Evolutionary conservation across 305 asterid species (phyloP), one percentile per base, ranked within the genome.

Genomic region (Fraxinus baroniana): DNA sequence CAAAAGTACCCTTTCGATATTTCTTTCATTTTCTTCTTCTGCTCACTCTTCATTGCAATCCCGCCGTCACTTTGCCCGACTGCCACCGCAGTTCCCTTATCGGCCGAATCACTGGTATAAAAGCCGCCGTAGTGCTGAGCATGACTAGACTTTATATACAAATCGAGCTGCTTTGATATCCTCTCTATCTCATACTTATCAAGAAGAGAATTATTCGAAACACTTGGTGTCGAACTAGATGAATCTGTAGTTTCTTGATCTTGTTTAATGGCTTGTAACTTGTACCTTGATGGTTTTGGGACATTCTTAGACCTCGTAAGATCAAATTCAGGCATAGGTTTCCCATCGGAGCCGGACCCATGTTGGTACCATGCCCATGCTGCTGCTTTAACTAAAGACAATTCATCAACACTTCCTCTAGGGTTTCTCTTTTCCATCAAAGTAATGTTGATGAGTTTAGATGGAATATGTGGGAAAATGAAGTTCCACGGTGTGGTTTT

Each of bases 171-270:
- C 79, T 18, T 84, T 5, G 95, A 91, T 18, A 94, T 94, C 86
- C 92, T 90, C 74, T 91, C 89, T 4, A 93, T 85, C 87, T 94
- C 98, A 22, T 87, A 94, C 8, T 76, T 85, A 82, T 93, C 97
- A 26, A 93, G 83, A 68, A 93, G 97, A 33, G 92, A 84, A 52
- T 36, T 75, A 15, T 33, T 83, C 4, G 37, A 60, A 12, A 15
- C 41, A 15, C 81, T 22, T 20, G 80, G 18, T 15, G 17, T 15
- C 8, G 74, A 7, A 7, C 68, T 10, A 12, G 82, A 30, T 39
- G 18, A 55, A n/a, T 32, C 75, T 8, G 2, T 7, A 13, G 1
- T 30, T 32, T 77, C 68, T 66, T 83, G 77, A 17, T 32, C 78
- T 26, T 83, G 78, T 17, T 75, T 81, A 78, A 75, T 76, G 77